Evolutionary conservation across 345 rosid species (phyloP).

Genomic region (Brassica carinata): DNA sequence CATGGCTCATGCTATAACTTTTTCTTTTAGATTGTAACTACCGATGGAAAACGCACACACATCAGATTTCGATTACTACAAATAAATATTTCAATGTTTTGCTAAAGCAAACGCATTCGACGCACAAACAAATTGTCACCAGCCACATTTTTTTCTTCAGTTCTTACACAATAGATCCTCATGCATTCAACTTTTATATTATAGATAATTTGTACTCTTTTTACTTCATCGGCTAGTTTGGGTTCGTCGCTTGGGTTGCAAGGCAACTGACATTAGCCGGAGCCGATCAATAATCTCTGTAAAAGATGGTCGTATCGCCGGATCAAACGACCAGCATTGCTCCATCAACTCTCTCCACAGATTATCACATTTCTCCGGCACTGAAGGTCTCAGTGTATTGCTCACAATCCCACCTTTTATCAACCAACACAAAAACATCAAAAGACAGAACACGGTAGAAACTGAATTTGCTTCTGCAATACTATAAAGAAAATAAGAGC

Average conservation of each 20-base stretch:
- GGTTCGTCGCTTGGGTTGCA: conserved; percentile 51
- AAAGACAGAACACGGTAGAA: conserved; percentile 9
- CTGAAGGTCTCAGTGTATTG: conserved; percentile 71
- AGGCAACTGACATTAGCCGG: conserved; percentile 50
- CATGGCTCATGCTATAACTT: neutral
- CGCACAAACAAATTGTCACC: neutral
- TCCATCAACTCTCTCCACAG: neutral
- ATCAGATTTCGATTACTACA: neutral
- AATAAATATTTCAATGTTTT: neutral
- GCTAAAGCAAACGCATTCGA: neutral
- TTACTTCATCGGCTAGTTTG: neutral
- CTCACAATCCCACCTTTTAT: conserved; percentile 79
- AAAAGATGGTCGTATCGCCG: conserved; percentile 35
- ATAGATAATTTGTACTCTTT: neutral
- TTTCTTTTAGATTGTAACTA: neutral
- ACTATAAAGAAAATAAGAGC: neutral
- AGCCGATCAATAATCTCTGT: conserved; percentile 66
- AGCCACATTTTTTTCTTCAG: neutral
- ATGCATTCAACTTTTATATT: neutral
- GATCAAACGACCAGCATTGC: neutral
- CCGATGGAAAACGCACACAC: neutral
- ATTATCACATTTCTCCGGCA: conserved; percentile 64
- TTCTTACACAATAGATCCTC: neutral
- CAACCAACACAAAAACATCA: neutral
- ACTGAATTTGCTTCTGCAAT: neutral